These are phyloP conservation scores for Lecanicillium sp. DNA, from an alignment of 2,329 filamentous ascomycete genomes.

Conservation along the genomic window DNA sequence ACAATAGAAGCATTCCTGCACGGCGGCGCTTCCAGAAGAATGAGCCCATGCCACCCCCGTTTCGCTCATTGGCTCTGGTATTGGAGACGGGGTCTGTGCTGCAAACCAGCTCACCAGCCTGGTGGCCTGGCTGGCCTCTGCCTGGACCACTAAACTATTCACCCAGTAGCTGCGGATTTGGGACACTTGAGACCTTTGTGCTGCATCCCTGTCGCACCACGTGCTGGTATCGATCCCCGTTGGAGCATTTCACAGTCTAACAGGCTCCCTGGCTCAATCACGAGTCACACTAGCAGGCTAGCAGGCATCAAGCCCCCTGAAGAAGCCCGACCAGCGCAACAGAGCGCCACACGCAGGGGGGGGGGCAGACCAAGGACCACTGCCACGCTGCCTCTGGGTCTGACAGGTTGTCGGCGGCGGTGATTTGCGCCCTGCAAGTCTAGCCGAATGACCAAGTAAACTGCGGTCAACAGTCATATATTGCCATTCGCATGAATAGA, in stretches of 20 bases:
- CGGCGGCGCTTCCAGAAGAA: too few species aligned
- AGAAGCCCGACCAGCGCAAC: not conserved
- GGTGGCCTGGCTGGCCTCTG: not conserved
- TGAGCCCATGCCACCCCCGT: too few species aligned
- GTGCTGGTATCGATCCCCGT: conserved; percentile 12
- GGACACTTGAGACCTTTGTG: not conserved
- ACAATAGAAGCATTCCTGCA: too few species aligned
- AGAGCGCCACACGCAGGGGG: not conserved
- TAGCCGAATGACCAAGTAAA: conserved; percentile 4
- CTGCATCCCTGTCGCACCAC: conserved; percentile 13
- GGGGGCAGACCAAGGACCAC: not conserved
- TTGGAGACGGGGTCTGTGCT: too few species aligned
- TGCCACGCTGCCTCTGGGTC: not conserved
- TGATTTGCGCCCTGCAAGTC: conserved; percentile 13
- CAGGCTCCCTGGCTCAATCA: not conserved
- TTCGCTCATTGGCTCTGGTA: too few species aligned
- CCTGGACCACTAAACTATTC: not conserved
- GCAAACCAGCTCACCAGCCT: too few species aligned
- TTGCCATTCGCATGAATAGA: too few species aligned
- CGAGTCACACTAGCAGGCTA: not conserved
- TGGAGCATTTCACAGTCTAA: not conserved
- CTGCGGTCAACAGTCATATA: not conserved
- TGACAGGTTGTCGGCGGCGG: conserved; percentile 4
- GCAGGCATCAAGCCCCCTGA: not conserved
- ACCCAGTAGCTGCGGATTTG: not conserved